These are phyloP conservation scores for Boletus smithii DNA, from an alignment of 1,284 basidiomycete species.

Conservation along the genomic window DNA sequence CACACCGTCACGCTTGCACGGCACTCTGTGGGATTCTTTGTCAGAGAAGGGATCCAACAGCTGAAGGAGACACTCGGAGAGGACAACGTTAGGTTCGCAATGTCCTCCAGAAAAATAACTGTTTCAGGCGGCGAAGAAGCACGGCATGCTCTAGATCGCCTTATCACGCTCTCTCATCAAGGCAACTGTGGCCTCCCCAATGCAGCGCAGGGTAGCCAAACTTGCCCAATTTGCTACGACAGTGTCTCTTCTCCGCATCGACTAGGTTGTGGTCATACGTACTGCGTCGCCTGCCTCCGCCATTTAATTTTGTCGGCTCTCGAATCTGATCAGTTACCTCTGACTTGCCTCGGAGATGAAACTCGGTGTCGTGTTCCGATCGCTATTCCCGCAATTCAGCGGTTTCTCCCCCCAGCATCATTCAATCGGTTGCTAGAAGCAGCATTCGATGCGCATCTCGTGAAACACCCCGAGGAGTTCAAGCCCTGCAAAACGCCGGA, in stretches of 20 bases:
- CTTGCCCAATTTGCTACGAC: constrained; percentile 53
- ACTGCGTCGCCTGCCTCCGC: constrained; percentile 50
- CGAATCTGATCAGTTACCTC: constrained; percentile 45
- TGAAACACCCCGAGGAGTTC: constrained; percentile 44
- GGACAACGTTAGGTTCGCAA: constrained; percentile 44
- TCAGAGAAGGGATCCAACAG: constrained; percentile 43
- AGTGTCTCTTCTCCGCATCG: constrained; percentile 41
- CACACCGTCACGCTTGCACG: constrained; percentile 37
- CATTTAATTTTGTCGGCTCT: constrained; percentile 48
- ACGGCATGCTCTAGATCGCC: constrained; percentile 39
- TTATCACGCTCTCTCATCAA: constrained; percentile 41
- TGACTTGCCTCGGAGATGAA: constrained; percentile 53
- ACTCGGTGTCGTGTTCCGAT: constrained; percentile 45
- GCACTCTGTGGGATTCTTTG: constrained; percentile 44
- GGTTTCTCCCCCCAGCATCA: constrained; percentile 41
- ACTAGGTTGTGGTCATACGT: constrained; percentile 51
- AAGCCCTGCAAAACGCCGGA: constrained; percentile 57
- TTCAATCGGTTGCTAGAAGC: constrained; percentile 46
- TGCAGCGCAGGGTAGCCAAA: constrained; percentile 19
- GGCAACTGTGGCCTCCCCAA: constrained; percentile 11
- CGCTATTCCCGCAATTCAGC: constrained; percentile 47
- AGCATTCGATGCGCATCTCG: constrained; percentile 44
- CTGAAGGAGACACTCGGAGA: constrained; percentile 50
- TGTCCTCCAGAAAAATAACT: constrained; percentile 37
- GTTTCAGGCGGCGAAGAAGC: constrained; percentile 51